Evolutionary conservation across 2,329 filamentous ascomycete species (phyloP), one percentile per base, ranked within the genome.

Genomic region (Blumeriella jaapii): DNA sequence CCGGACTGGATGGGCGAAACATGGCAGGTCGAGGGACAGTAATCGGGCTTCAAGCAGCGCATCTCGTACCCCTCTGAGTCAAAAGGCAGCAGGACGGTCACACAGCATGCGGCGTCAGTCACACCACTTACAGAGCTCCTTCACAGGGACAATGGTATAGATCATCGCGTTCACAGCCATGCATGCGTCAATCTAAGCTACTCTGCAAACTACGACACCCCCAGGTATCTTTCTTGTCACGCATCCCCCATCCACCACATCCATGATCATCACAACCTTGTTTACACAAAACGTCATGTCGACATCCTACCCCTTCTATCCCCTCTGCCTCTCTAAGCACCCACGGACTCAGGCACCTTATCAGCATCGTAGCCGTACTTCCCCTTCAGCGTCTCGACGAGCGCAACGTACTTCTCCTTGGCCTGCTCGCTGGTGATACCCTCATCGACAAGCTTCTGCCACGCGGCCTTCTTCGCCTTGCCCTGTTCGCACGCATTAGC

Each of bases 391-490:
- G 65, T 59, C 60, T 85, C 75, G 46, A 91, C 74, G 42, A 79
- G 64, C 49, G 68, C 65, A 52, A 93, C 71, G 62, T 94, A 95
- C 55, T 71, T 64, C 57, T 74, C 67, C 71, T 93, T 80, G 13
- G 86, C 86, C 46, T 76, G 60, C 45, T 78, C 69, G 42, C 71
- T 54, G 42, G 47, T 72, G 48, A 75, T 56, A 32, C 69, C 72
- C 41, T 76, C 68, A 42, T 86, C 71, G 53, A 74, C 71, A 44
- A 76, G 53, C 55, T 76, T 69, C 61, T 84, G 64, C 85, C 85
- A 94, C 36, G 79, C 74, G 52, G 67, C 70, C 64, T 78, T 73
- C 71, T 93, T 93, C 53, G 74, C 74, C 65, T 91, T 93, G 62
- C 67, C 75, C 82, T 55, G 29, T 34, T 25, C 10, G 2, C 13